Evolutionary conservation across 2,329 filamentous ascomycete genomes (phyloP).

Genomic region (Diplocarpon mali): DNA sequence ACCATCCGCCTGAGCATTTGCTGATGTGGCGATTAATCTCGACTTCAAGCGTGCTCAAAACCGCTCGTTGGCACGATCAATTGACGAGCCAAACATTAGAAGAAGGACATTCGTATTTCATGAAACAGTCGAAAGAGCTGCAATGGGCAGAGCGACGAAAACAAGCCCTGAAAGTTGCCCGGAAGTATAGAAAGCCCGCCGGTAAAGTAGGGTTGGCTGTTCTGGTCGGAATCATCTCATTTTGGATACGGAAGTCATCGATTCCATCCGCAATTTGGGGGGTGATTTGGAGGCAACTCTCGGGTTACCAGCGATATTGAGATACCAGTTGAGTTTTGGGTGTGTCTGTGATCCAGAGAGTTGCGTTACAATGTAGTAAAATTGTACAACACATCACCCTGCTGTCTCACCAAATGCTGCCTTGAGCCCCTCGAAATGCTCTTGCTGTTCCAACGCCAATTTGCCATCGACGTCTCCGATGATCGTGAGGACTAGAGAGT

Average conservation of each 20-base stretch:
- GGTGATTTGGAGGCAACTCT: conserved; percentile 20
- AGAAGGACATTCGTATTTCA: conserved; percentile 58
- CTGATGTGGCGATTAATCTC: conserved; percentile 65
- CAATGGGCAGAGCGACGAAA: conserved; percentile 48
- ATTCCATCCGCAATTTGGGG: conserved; percentile 16
- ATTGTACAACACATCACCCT: conserved; percentile 7
- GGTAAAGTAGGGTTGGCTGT: conserved; percentile 52
- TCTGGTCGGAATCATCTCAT: conserved; percentile 54
- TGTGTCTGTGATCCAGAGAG: neutral
- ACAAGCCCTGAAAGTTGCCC: conserved; percentile 39
- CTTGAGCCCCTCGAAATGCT: conserved; percentile 61
- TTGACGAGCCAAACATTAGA: conserved; percentile 45
- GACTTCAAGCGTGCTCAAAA: conserved; percentile 71
- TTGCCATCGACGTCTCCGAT: conserved; percentile 69
- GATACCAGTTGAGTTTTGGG: neutral
- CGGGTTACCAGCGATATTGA: conserved; percentile 13
- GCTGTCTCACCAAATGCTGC: conserved; percentile 39
- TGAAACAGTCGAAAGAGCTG: conserved; percentile 63
- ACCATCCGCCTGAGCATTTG: conserved; percentile 62
- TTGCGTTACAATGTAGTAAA: neutral
- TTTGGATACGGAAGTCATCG: conserved; percentile 48
- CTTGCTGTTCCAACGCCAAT: conserved; percentile 62
- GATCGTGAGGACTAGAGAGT: conserved; percentile 86
- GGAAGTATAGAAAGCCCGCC: conserved; percentile 55
- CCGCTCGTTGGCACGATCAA: conserved; percentile 45